These are phyloP conservation scores for rapeseed (Brassica napus) DNA, from an alignment of 345 rosid genomes.

Conservation along the genomic window Da-Ae NC_063438.1:25453501-25454000, in stretches of 20 bases:
- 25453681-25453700: constrained; percentile 15
- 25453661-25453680: constrained; percentile 16
- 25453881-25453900: constrained; percentile 11
- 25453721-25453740: constrained; percentile 99
- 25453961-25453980: constrained; percentile 99
- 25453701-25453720: constrained; percentile 32
- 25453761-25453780: constrained; percentile 99
- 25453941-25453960: constrained; percentile 98
- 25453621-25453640: constrained; percentile 99
- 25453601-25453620: constrained; percentile 99
- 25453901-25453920: constrained; percentile 14
- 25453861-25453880: neutral
- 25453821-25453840: constrained; percentile 96
- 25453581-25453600: constrained; percentile 98
- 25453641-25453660: constrained; percentile 85
- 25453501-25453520: constrained; percentile 97
- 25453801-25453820: constrained; percentile 98
- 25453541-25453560: constrained; percentile 95
- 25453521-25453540: constrained; percentile 95
- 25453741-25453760: constrained; percentile 92
- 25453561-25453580: constrained; percentile 99
- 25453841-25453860: constrained; percentile 38
- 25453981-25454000: constrained; percentile 99
- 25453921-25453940: constrained; percentile 59
- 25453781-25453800: constrained; percentile 99